phyloP scores from a whole-genome alignment of 768 basidiomycete species.

The Termitomyces bulborhizus region DNA sequence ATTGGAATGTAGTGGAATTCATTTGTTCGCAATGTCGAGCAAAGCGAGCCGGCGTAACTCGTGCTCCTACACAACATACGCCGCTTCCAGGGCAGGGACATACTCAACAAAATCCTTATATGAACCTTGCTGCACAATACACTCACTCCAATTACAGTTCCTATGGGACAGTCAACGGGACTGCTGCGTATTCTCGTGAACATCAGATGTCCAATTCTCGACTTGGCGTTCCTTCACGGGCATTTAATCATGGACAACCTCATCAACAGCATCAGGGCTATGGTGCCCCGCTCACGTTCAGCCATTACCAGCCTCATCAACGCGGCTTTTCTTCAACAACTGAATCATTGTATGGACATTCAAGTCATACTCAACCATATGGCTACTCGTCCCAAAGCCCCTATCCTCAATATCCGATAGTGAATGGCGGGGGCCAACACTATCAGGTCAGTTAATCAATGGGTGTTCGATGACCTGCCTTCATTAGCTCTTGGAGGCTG shows the following conservation, averaged over 20 bases:
- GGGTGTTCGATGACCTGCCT: neutral
- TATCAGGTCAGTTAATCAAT: slow-evolving; percentile 11
- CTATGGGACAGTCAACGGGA: slow-evolving; percentile 10
- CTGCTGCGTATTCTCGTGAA: slow-evolving; percentile 6
- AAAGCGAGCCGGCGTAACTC: slow-evolving; percentile 8
- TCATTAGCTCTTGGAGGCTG: neutral
- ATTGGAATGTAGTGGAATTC: slow-evolving; percentile 88
- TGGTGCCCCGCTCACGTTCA: slow-evolving; percentile 30
- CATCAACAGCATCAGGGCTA: slow-evolving; percentile 17
- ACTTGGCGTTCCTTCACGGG: neutral
- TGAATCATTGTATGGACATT: slow-evolving; percentile 14
- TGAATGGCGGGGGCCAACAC: slow-evolving; percentile 10
- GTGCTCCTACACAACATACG: slow-evolving; percentile 7
- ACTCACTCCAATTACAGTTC: slow-evolving; percentile 4
- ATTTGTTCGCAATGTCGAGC: slow-evolving; percentile 55
- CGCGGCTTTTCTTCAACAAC: slow-evolving; percentile 26
- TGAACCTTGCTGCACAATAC: slow-evolving; percentile 6
- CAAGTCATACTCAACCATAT: slow-evolving; percentile 19
- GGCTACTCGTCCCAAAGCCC: slow-evolving; percentile 11
- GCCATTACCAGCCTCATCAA: slow-evolving; percentile 41
- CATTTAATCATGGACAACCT: slow-evolving; percentile 4
- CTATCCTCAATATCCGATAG: slow-evolving; percentile 8
- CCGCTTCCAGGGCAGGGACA: slow-evolving; percentile 12
- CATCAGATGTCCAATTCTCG: slow-evolving; percentile 6
- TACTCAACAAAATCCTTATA: slow-evolving; percentile 8